Evolutionary conservation across 805 yeast genomes (phyloP), one percentile per base, ranked within the genome.

Genomic region (Tanozyma kutaoensis): DNA sequence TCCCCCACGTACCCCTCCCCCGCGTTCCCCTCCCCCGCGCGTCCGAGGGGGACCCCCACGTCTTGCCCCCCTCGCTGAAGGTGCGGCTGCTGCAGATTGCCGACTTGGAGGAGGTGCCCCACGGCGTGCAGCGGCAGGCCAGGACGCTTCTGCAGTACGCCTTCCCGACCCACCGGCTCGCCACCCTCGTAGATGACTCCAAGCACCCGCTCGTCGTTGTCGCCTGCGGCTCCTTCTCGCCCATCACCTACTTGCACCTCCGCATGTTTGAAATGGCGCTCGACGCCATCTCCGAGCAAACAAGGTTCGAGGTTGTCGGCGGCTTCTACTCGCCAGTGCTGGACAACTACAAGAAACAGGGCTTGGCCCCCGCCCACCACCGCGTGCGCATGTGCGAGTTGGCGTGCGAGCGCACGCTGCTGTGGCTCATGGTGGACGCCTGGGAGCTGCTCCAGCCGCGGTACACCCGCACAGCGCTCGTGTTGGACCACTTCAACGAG

Each of bases 231-330:
- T 84, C 95, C 2, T 91, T 88, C 46, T 80, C 94, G 2, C 98
- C 98, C 19, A 76, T 91, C 29, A 91, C 98, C 0, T 91, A 91
- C 52, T 60, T 91, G 30, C 98, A 91, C 53, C 59, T 91, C 44
- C 68, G 98, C 31, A 91, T 91, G 97, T 91, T 91, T 50, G 98
- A 91, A 55, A 91, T 91, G 98, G 98, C 98, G 0, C 58, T 91
- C 42, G 98, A 91, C 50, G 73, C 93, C 7, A 79, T 91, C 26
- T 61, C 81, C 24, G 98, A 91, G 51, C 85, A 76, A 38, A 91
- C 97, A 2, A 58, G 88, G 36, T 91, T 85, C 45, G 98, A 91
- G 55, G 95, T 91, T 19, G 70, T 91, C 39, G 98, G 96, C 16
- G 98, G 98, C 2, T 91, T 75, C 57, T 91, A 82, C 54, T 79